Evolutionary conservation across 192 early-diverging fungal species (phyloP), one percentile per base, ranked within the genome.

Genomic region (Glomus cerebriforme): DNA sequence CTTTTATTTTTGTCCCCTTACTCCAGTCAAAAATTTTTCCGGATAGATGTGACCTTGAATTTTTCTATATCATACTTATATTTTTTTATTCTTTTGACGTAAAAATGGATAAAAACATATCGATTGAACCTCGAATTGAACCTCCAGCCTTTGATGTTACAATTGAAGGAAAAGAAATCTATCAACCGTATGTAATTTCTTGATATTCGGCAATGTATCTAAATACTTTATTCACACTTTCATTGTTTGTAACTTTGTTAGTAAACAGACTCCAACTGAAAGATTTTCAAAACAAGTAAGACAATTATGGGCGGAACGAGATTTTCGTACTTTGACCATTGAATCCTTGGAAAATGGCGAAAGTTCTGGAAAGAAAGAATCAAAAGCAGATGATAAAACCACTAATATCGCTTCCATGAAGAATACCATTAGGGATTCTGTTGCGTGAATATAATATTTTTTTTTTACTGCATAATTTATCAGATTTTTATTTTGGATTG

Each of bases 281-380:
- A 78, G 69, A 54, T 49, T 78, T 17, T 19, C 47, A 49, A 19
- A 37, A 4, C 77, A 78, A 37, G 62, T 78, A 27, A n/a, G 9
- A 78, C 69, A 65, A 37, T 37, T 78, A 59, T 69, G 43, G 64
- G 12, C 59, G n/a, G 63, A 70, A 59, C 77, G 64, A 37, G 9
- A 68, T 12, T 59, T 78, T 34, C 19, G 31, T 15, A 35, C 2
- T 37, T 59, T 78, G 22, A 69, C 77, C 6, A 31, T 78, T 29
- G 77, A 78, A 26, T 67, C 77, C 4, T 37, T 78, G 9, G 39
- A n/a, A 17, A 24, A 32, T 1, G 7, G 27, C 2, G 27, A 67
- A 58, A 37, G 27, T 54, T 66, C 32, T 4, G 49, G 22, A 22
- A 78, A 59, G 10, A 59, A 78, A 35, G 37, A 49, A 35, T 31